Evolutionary conservation across 768 basidiomycete species (phyloP).

Genomic region (Rhodotorula paludigena): DNA sequence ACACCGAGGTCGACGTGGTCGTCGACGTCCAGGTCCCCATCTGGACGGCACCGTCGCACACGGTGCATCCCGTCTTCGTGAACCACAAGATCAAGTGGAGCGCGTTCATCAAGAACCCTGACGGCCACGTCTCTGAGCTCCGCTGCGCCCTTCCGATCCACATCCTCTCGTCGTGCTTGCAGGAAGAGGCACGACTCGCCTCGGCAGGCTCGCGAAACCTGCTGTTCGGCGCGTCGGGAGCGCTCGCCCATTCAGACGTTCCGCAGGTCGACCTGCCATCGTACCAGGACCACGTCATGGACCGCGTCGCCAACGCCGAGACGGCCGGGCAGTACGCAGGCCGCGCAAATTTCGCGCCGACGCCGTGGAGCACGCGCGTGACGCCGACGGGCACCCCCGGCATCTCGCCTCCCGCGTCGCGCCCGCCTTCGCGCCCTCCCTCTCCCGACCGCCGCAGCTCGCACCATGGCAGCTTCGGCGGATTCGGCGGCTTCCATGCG

Average conservation of each 20-base stretch:
- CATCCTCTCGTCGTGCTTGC: conserved; percentile 67
- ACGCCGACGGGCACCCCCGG: conserved; percentile 30
- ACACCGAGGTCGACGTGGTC: conserved; percentile 55
- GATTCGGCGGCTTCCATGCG: conserved; percentile 27
- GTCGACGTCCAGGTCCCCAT: conserved; percentile 61
- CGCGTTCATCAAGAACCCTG: conserved; percentile 58
- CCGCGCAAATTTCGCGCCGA: conserved; percentile 31
- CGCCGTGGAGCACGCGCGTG: conserved; percentile 32
- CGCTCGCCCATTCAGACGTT: conserved; percentile 48
- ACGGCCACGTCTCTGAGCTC: conserved; percentile 90
- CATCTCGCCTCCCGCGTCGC: conserved; percentile 28
- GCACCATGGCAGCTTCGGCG: conserved; percentile 35
- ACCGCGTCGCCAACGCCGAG: conserved; percentile 60
- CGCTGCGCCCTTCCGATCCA: conserved; percentile 86
- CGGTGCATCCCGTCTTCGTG: conserved; percentile 33
- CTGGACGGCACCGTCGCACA: conserved; percentile 47
- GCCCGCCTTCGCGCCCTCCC: conserved; percentile 25
- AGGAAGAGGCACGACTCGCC: conserved; percentile 67
- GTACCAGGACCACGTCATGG: conserved; percentile 81
- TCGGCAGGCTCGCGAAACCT: conserved; percentile 72
- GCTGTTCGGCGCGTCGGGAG: conserved; percentile 54
- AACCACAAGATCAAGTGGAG: conserved; percentile 61
- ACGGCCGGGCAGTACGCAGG: conserved; percentile 36
- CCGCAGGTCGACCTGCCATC: conserved; percentile 75
- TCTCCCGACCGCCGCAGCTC: conserved; percentile 31